phyloP scores from a whole-genome alignment of 179 eudicot species.

The Drosera spatulata region DNA sequence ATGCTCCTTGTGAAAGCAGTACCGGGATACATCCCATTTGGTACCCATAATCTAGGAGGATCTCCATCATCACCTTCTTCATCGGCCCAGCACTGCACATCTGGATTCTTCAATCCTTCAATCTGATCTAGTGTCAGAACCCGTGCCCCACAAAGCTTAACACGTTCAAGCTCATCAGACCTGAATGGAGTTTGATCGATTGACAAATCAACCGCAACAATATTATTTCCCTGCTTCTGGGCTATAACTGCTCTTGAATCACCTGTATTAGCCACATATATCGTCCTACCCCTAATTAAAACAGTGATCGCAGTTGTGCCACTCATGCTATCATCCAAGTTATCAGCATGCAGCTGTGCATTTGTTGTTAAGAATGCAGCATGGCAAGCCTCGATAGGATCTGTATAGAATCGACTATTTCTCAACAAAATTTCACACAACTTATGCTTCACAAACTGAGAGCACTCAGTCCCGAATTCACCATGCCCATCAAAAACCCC shows the following conservation, averaged over 20 bases:
- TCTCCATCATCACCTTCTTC: slow-evolving; percentile 99
- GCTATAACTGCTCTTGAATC: slow-evolving; percentile 97
- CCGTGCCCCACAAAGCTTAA: slow-evolving; percentile 88
- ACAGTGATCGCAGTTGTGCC: slow-evolving; percentile 98
- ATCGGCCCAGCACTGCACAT: slow-evolving; percentile 91
- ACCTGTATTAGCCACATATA: slow-evolving; percentile 84
- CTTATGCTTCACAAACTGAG: slow-evolving; percentile 80
- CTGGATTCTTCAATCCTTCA: slow-evolving; percentile 93
- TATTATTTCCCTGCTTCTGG: slow-evolving; percentile 63
- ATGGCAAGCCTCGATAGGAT: slow-evolving; percentile 84
- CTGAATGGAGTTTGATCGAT: slow-evolving; percentile 95
- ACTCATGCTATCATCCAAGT: slow-evolving; percentile 93
- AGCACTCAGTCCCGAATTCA: slow-evolving; percentile 86
- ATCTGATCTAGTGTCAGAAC: slow-evolving; percentile 97
- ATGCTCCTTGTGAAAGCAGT: slow-evolving; percentile 95
- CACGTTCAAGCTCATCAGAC: slow-evolving; percentile 80
- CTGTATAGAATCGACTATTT: slow-evolving; percentile 43
- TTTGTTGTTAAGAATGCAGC: slow-evolving; percentile 73
- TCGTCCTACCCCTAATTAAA: slow-evolving; percentile 67
- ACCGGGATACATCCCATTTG: slow-evolving; percentile 97
- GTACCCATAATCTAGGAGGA: slow-evolving; percentile 98
- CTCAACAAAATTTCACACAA: slow-evolving; percentile 85
- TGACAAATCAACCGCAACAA: slow-evolving; percentile 79
- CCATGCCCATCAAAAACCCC: slow-evolving; percentile 99
- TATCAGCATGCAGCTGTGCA: slow-evolving; percentile 77